Evolutionary conservation across 805 yeast species (phyloP), one percentile per base, ranked within the genome.

Genomic region (Metschnikowia continentalis): DNA sequence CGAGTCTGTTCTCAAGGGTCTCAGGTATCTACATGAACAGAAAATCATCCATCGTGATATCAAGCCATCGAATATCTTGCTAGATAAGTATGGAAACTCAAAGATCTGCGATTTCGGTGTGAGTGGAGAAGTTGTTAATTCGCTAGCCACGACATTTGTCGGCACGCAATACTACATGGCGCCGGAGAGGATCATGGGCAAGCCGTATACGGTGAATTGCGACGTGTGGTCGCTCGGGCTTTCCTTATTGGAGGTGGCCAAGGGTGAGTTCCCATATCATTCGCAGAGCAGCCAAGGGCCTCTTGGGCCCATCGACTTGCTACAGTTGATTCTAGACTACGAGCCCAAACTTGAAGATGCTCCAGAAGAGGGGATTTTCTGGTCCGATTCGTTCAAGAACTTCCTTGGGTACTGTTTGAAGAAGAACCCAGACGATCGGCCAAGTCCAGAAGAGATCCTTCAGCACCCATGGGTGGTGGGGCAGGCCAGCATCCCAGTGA

Each of bases 101-200:
- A 94, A 94, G 66, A 72, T 94, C 47, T 92, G 98, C 70, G 99
- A 94, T 70, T 94, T 94, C 72, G 99, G 99, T 19, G 99, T 94
- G 26, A 86, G 96, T 63, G 99, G 99, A 10, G 97, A 90, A 63
- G 96, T 94, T 17, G 96, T 92, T 32, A 87, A 94, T 67, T 90
- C 97, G 0, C 74, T 94, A 43, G 98, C 98, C 1, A 89, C 96
- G 1, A 94, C 99, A 0, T 94, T 91, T 64, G 94, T 97, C 0
- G 99, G 99, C 2, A 94, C 99, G 0, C 91, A 96, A 10, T 92
- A 89, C 65, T 94, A 94, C 68, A 94, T 94, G 99, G 98, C 99
- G 0, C 99, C 99, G 0, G 99, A 94, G 68, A 78, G 99, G 60
- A 92, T 94, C 47, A 88, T 88, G 72, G 97, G 97, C 30, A 92